Conservation (phyloP, 345 rosid genomes). For the Eucalyptus dawsonii region DNA sequence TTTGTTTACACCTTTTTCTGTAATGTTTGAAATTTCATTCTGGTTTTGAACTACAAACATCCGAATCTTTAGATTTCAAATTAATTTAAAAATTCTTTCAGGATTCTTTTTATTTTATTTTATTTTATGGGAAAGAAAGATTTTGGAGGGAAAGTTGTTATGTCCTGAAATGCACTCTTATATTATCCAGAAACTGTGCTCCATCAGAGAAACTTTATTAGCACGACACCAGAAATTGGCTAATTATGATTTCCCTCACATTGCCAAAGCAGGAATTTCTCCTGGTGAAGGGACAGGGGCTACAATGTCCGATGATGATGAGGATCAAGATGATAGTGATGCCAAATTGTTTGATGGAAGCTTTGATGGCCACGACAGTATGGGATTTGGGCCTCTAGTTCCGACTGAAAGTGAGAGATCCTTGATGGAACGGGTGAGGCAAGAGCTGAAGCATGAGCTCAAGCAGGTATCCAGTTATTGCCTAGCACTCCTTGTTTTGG, state of each 20-base stretch:
- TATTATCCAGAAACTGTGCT: background rate
- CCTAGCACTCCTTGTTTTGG: background rate
- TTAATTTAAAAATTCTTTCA: background rate
- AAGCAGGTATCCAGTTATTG: conserved; percentile 41
- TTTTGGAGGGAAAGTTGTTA: background rate
- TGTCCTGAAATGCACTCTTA: background rate
- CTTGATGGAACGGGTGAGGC: conserved; percentile 82
- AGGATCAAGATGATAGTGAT: conserved; percentile 64
- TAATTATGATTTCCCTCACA: background rate
- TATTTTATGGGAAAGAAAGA: background rate
- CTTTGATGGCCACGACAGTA: conserved; percentile 37
- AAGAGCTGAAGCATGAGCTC: conserved; percentile 79
- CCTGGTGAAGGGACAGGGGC: conserved; percentile 79
- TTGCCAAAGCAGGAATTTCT: conserved; percentile 41
- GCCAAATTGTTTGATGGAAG: conserved; percentile 33
- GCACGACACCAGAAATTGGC: background rate
- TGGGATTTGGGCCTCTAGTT: conserved; percentile 82
- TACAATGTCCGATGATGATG: conserved; percentile 88
- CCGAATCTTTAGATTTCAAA: background rate
- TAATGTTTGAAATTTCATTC: background rate
- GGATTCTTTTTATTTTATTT: background rate
- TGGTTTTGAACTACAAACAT: background rate
- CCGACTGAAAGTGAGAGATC: conserved; percentile 81
- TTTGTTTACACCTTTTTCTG: background rate
- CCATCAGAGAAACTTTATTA: background rate